These are phyloP conservation scores for Clarireedia homoeocarpa DNA, from an alignment of 2,329 filamentous ascomycete species.

Conservation along the genomic window DNA sequence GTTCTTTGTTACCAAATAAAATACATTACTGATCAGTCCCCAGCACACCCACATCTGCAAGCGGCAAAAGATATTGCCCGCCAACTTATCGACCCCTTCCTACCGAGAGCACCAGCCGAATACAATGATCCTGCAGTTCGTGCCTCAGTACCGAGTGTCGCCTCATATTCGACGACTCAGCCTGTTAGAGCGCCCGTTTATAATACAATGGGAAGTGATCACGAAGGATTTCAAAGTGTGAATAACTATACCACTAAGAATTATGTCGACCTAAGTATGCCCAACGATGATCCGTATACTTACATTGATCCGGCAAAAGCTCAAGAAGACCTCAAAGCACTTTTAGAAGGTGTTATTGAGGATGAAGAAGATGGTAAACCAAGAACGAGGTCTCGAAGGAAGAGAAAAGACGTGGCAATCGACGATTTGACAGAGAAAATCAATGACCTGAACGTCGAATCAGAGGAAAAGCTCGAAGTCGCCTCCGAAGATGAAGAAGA, in stretches of 20 bases:
- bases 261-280: conserved; percentile 27
- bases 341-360: conserved; percentile 76
- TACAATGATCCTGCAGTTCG: conserved; percentile 18
- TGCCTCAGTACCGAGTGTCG: conserved; percentile 17
- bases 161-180: conserved; percentile 25
- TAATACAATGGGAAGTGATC: conserved; percentile 25
- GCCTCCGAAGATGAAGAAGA: conserved; percentile 38
- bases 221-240: conserved; percentile 23
- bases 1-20: background rate
- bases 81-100: conserved; percentile 21
- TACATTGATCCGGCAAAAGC: conserved; percentile 58
- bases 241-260: conserved; percentile 21
- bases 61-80: conserved; percentile 23
- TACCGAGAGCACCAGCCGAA: conserved; percentile 22
- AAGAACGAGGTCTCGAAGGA: conserved; percentile 32
- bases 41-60: conserved; percentile 26
- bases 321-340: conserved; percentile 67
- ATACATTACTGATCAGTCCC: background rate
- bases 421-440: conserved; percentile 29
- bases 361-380: conserved; percentile 45
- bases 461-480: conserved; percentile 30
- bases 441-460: conserved; percentile 36
- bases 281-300: conserved; percentile 22
- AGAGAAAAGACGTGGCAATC: conserved; percentile 29
- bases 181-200: conserved; percentile 22